Evolutionary conservation across 2,329 filamentous ascomycete genomes (phyloP), one percentile per base, ranked within the genome.

Genomic region (Microcyclospora pomicola): DNA sequence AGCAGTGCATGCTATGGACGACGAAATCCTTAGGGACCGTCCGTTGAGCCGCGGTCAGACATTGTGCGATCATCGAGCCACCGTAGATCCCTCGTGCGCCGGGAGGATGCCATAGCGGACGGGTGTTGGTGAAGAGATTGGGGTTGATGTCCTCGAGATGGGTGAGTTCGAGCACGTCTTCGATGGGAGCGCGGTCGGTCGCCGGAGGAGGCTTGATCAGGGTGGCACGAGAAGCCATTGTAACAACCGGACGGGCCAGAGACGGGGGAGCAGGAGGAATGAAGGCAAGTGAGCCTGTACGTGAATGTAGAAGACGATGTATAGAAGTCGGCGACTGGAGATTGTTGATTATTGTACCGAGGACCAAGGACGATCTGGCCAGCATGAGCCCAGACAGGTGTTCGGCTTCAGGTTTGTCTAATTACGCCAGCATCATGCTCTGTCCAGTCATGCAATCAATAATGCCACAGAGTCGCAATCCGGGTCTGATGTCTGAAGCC

Each of bases 1-100:
- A 98, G 73, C 91, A 96, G 71, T 98, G 91, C 82, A 93, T 95
- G 56, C 81, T 88, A 68, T 98, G 91, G 35, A 91, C 77, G 42
- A 78, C 73, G 62, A 94, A 95, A 56, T 82, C 70, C 16, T 68
- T 59, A 0, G 81, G 80, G 2, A 98, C 83, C 7, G 91, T 98
- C 55, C 77, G 75, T 60, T 94, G 86, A 15, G 85, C 91, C 2
- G 91, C 85, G 33, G 82, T 73, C 16, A 95, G 78, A 53, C 75
- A 87, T 69, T 96, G 88, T 34, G 88, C 87, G 50, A 98, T 95
- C 29, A 92, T 86, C 40, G 82, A 78, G 55, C 91, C 91, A 57
- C 91, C 91, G 55, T 85, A 98, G 61, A 98, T 86, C 43, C 91
- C 91, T 38, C 91, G 77, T 2, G 91, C 91, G 14, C 85, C 86